phyloP scores from a whole-genome alignment of 2,329 filamentous ascomycete species.

The Xylariaceae sp. region DNA sequence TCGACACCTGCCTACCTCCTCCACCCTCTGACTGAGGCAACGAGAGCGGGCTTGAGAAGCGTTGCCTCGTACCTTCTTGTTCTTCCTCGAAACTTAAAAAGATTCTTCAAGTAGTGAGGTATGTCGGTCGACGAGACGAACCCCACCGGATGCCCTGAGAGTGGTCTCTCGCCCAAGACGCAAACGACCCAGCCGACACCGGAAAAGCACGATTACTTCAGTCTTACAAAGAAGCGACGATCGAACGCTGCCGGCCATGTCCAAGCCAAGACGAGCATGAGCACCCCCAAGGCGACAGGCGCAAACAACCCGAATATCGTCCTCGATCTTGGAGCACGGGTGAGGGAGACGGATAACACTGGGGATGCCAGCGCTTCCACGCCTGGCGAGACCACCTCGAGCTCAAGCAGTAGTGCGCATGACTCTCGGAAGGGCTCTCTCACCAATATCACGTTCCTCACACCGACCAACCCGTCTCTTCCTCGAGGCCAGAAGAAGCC shows the following conservation, averaged over 20 bases:
- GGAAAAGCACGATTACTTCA: conserved; percentile 27
- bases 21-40: conserved; percentile 39
- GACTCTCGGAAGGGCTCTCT: conserved; percentile 41
- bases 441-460: conserved; percentile 43
- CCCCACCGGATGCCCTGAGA: conserved; percentile 23
- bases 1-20: conserved; percentile 34
- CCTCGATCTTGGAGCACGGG: conserved; percentile 16
- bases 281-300: conserved; percentile 6
- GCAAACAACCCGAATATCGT: conserved; percentile 10
- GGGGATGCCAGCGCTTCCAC: conserved; percentile 30
- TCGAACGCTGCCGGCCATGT: conserved; percentile 8
- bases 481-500: conserved; percentile 45
- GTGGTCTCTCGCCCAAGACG: conserved; percentile 25
- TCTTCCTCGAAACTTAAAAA: conserved; percentile 8
- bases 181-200: conserved; percentile 24
- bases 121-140: conserved; percentile 25
- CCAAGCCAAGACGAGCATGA: conserved; percentile 6
- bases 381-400: conserved; percentile 33
- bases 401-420: conserved; percentile 30
- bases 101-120: conserved; percentile 11
- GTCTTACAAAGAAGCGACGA: conserved; percentile 15
- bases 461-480: conserved; percentile 38
- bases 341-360: conserved; percentile 26
- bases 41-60: conserved; percentile 33
- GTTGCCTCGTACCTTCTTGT: conserved; percentile 7